Base-by-base conservation (phyloP, 2,329 filamentous ascomycete species). In the Tympanopsis confertula region DNA sequence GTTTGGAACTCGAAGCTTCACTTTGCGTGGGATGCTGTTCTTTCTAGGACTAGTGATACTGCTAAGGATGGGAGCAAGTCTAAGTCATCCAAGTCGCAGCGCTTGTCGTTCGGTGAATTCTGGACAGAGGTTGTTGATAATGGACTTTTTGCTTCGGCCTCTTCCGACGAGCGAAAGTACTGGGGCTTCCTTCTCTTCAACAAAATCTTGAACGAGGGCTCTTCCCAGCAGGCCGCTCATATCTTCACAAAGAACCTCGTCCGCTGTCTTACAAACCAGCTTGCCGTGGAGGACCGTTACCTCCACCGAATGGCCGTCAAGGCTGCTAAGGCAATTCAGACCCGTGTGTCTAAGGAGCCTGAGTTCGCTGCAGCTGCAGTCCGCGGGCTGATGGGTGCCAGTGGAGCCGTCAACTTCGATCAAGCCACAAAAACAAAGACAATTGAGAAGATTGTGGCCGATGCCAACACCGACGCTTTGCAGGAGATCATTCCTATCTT, bases 41-140 rank as follows among this genome's bases (percentile, higher is more conserved):
- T 81, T 15, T 12, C 10, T 17, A 26, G 22, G 22, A 26, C n/a
- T 26, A n/a, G n/a, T n/a, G n/a, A n/a, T n/a, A 7, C 22, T 7
- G n/a, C 22, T 26, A 10, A 10, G 22, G n/a, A 26, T 7, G 22
- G n/a, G 22, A 13, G 10, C 30, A 33, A 33, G 30, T 33, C 30
- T 18, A 33, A 33, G 30, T n/a, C n/a, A n/a, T n/a, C n/a, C n/a
- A 33, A 18, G 12, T 33, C 30, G 10, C 17, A 10, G 10, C 30
- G 30, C 17, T 15, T 33, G 13, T 37, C 38, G 3, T 79, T 81
- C 44, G 51, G 55, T 17, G 65, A 72, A 30, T 76, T 82, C 45
- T 82, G 78, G 77, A 63, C 65, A 5, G 70, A 74, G 37, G 66
- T 69, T 42, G 71, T 82, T 39, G 76, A 80, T 48, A 68, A 74